Conservation (phyloP, 805 yeast species). For the Ogataea populi-albae region DNA sequence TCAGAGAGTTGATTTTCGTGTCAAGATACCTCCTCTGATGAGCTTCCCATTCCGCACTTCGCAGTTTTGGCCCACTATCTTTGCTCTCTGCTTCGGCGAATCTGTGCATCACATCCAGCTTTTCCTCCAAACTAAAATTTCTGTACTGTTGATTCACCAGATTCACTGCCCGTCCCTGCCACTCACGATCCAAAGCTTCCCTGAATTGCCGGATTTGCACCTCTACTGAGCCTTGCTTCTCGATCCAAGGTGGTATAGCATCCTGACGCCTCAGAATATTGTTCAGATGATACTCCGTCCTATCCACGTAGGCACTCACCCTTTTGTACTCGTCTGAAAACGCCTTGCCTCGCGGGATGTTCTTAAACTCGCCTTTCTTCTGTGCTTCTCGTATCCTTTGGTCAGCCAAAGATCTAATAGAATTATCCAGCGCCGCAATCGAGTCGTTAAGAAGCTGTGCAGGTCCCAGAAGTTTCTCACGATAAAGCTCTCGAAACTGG, state of each 20-base stretch:
- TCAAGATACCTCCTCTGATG: constrained; percentile 32
- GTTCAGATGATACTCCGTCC: constrained; percentile 76
- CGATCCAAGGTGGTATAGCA: constrained; percentile 88
- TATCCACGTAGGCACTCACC: constrained; percentile 57
- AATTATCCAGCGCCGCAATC: constrained; percentile 43
- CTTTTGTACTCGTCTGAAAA: constrained; percentile 37
- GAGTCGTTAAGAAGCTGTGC: constrained; percentile 43
- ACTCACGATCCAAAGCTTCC: constrained; percentile 38
- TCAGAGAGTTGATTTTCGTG: constrained; percentile 38
- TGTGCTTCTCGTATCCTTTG: constrained; percentile 73
- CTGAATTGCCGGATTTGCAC: constrained; percentile 48
- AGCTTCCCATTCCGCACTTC: constrained; percentile 38
- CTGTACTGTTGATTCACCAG: constrained; percentile 29
- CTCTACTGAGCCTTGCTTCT: constrained; percentile 61
- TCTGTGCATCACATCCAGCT: constrained; percentile 11
- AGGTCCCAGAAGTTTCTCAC: constrained; percentile 62
- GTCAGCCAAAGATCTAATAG: constrained; percentile 68
- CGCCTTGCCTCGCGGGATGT: constrained; percentile 63
- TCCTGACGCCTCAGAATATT: constrained; percentile 74
- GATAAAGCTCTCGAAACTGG: constrained; percentile 57
- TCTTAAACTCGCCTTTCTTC: constrained; percentile 64
- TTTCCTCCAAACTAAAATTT: constrained; percentile 15
- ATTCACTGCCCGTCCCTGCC: constrained; percentile 35
- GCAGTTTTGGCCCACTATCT: constrained; percentile 10
- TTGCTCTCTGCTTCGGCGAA: constrained; percentile 22